Base-by-base conservation (phyloP, 257 asterid species). In the Jacaranda copaia region DNA sequence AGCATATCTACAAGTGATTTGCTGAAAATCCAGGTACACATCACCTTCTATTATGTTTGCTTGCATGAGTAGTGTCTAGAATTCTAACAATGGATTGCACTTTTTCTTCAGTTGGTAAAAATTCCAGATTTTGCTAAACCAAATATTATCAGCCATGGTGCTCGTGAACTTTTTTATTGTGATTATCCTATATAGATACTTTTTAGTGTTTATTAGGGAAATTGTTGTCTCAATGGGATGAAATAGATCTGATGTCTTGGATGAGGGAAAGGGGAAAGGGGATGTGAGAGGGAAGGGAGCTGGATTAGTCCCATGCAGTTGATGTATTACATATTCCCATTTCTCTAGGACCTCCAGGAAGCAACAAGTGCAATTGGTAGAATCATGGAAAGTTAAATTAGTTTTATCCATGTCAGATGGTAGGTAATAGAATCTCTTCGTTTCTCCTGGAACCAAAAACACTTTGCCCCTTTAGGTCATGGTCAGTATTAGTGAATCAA, bases 21-120 rank as follows among this genome's bases (percentile, higher is more conserved):
- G 80, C 96, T 85, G 85, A 87, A 85, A 83, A 83, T 95, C 80
- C 97, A 91, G 97, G 99, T 91, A 81, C 57, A 67, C 40, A 13
- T 46, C 55, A 71, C 19, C 8, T 12, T 58, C 4, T 65, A n/a
- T 73, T 70, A 56, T 36, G 69, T 73, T 48, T 40, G 20, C 48
- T 72, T 13, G 36, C 64, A 36, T 55, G 59, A 53, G 9, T 6
- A 8, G 53, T 36, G 51, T 4, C 32, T 8, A 46, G 52, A 64
- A 12, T 60, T 49, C 40, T 57, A 12, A 32, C 42, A 40, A 36
- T 49, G 70, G 45, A 55, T 39, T 12, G 10, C 6, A 5, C 14
- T 40, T 57, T 61, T 20, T 3, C 57, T 18, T 57, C 46, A 64
- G 19, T 12, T 67, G 66, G 81, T 49, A 48, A 18, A 68, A 72